These are phyloP conservation scores for Cyberlindnera mycetangii DNA, from an alignment of 805 yeast species.

Conservation along the genomic window DNA sequence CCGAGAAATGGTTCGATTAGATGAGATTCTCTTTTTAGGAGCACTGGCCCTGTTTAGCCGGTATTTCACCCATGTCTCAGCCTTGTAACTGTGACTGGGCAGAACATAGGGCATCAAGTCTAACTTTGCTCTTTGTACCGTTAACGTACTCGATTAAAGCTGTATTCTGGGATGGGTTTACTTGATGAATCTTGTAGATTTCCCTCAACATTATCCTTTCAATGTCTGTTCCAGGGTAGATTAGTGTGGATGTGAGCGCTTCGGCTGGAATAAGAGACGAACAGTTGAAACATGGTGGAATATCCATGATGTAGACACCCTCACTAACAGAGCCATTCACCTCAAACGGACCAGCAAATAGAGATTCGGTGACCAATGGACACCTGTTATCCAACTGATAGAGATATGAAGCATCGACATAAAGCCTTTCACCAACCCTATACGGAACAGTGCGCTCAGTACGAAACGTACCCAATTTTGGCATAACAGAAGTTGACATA, in stretches of 20 bases:
- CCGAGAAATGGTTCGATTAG: too few relatives aligned
- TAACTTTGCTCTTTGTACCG: constrained; percentile 7
- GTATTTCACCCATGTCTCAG: neutral
- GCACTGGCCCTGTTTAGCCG: neutral
- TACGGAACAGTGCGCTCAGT: neutral
- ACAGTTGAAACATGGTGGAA: constrained; percentile 10
- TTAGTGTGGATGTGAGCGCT: constrained; percentile 2
- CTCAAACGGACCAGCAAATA: constrained; percentile 7
- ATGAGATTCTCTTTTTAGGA: too few relatives aligned
- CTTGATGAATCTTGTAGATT: neutral
- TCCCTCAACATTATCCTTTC: constrained; percentile 7
- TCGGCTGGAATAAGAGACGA: constrained; percentile 1
- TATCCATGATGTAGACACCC: constrained; percentile 4
- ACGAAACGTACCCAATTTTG: neutral
- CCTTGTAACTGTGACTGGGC: neutral
- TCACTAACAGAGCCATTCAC: constrained; percentile 5
- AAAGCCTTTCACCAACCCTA: constrained; percentile 5
- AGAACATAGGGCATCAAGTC: constrained; percentile 3
- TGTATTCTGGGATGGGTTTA: constrained; percentile 1
- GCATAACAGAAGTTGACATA: neutral
- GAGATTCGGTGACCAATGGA: neutral
- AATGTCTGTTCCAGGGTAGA: neutral
- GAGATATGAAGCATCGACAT: constrained; percentile 7
- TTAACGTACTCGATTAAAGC: constrained; percentile 7
- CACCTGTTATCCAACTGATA: neutral